Evolutionary conservation across 805 yeast species (phyloP).

Genomic region (Torulaspora gathmanii): DNA sequence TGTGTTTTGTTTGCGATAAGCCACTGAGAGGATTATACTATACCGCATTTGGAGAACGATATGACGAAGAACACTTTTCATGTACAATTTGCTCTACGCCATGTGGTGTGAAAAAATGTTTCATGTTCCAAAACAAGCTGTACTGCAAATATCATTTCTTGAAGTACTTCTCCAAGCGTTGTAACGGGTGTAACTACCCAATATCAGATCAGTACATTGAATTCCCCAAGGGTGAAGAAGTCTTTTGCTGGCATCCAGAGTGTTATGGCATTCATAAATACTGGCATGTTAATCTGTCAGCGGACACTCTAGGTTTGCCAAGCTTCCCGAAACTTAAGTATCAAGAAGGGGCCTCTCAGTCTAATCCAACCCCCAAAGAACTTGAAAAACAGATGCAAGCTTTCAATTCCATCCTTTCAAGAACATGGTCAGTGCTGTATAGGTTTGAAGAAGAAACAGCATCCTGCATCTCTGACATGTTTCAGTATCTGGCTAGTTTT

Average conservation of each 20-base stretch:
- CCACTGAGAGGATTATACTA: constrained; percentile 91
- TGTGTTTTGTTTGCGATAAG: constrained; percentile 80
- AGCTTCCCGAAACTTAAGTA: constrained; percentile 28
- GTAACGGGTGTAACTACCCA: constrained; percentile 90
- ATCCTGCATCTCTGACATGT: constrained; percentile 83
- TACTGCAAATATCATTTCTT: constrained; percentile 93
- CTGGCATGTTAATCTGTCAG: constrained; percentile 82
- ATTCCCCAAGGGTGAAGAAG: constrained; percentile 81
- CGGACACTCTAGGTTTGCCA: constrained; percentile 51
- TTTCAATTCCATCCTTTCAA: constrained; percentile 54
- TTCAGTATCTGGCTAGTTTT: constrained; percentile 72
- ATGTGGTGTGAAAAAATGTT: constrained; percentile 87
- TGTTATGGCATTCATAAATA: constrained; percentile 96
- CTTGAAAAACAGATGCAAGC: constrained; percentile 56
- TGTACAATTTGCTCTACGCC: constrained; percentile 82
- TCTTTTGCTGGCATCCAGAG: constrained; percentile 98
- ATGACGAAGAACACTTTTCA: constrained; percentile 91
- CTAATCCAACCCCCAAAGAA: constrained; percentile 43
- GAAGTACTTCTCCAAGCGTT: constrained; percentile 74
- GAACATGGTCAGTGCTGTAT: constrained; percentile 82
- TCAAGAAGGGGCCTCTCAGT: constrained; percentile 19
- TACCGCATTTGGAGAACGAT: constrained; percentile 86
- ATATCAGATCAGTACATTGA: constrained; percentile 93
- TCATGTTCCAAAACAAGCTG: constrained; percentile 76
- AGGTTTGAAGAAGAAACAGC: constrained; percentile 90